A percentile compares a stretch with the other conserved stretches of the same genome.
Evolutionary conservation across 1,139 yeast species (phyloP).

Genomic region (Protomyces lactucae-debilis): DNA sequence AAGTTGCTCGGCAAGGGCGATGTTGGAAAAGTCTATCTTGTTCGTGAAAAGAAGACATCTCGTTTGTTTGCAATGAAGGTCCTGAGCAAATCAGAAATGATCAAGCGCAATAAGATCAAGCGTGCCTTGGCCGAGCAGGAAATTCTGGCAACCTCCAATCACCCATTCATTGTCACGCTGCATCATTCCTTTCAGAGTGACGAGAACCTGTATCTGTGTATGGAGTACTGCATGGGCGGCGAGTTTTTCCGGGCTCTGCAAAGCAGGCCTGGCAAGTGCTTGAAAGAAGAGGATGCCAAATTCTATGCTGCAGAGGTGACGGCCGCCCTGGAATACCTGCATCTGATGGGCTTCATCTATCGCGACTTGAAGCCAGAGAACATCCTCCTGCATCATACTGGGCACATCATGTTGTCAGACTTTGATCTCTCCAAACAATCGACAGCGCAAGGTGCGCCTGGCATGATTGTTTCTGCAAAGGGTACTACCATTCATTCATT

Average conservation of each 20-base stretch:
- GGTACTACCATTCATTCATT: constrained; percentile 36
- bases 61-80: constrained; percentile 90
- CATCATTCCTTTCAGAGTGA: constrained; percentile 96
- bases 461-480: constrained; percentile 41
- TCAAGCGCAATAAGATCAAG: constrained; percentile 87
- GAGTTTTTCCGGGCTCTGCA: constrained; percentile 96
- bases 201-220: constrained; percentile 86
- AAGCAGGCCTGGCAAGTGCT: constrained; percentile 79
- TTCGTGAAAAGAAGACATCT: constrained; percentile 69
- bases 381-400: constrained; percentile 85
- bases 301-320: constrained; percentile 97
- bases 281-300: constrained; percentile 80
- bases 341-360: constrained; percentile 92
- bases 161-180: constrained; percentile 92
- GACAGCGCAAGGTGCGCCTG: constrained; percentile 53
- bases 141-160: constrained; percentile 88
- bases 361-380: constrained; percentile 95
- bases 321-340: constrained; percentile 93
- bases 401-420: constrained; percentile 96
- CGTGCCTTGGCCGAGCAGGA: constrained; percentile 96
- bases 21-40: constrained; percentile 93
- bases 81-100: constrained; percentile 85
- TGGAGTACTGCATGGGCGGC: constrained; percentile 99
- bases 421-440: constrained; percentile 92
- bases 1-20: constrained; percentile 92